Conservation (phyloP, 2,329 filamentous ascomycete species). For the Cladosporium sp. region DNA sequence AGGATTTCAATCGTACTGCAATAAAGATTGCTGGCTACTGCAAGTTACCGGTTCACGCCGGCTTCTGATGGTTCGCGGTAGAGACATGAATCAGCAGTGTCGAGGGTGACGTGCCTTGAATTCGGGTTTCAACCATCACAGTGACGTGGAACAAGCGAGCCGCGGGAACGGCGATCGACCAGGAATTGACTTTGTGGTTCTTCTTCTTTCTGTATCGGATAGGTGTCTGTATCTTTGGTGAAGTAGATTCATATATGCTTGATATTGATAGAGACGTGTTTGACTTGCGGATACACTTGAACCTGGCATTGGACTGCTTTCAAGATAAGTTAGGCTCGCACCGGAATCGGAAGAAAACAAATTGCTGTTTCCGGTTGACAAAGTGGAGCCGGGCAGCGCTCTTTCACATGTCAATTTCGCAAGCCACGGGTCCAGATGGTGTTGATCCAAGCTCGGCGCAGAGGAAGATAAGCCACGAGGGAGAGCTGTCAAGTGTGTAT, state of each 20-base stretch:
- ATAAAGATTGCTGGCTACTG: neutral
- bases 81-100: neutral
- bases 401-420: constrained; percentile 16
- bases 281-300: neutral
- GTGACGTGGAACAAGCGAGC: neutral
- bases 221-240: neutral
- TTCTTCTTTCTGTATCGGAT: neutral
- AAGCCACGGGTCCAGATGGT: neutral
- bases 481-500: neutral
- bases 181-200: neutral
- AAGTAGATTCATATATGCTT: neutral
- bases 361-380: constrained; percentile 5
- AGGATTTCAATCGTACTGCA: neutral
- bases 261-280: neutral
- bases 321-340: neutral
- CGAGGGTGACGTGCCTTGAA: neutral
- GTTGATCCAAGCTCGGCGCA: neutral
- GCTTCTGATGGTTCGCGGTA: neutral
- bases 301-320: neutral
- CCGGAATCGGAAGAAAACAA: neutral
- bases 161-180: neutral
- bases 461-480: neutral
- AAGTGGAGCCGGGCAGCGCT: constrained; percentile 15
- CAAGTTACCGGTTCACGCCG: neutral
- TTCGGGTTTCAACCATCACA: neutral